phyloP scores from a whole-genome alignment of 495 filamentous ascomycete species.

The Pyronema omphalodes region DNA sequence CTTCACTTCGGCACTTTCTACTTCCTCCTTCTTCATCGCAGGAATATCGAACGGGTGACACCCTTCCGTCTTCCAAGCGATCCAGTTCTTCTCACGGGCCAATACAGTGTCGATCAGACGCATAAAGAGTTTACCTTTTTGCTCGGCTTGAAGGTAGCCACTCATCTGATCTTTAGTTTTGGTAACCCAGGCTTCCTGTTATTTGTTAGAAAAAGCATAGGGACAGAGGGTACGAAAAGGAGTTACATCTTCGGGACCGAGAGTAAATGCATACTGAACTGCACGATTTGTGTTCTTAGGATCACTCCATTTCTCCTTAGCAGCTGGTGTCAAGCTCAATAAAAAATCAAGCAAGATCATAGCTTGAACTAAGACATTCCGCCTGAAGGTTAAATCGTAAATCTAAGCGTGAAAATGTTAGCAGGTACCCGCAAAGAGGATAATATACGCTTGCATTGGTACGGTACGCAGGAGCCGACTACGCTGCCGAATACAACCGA shows the following conservation, averaged over 20 bases:
- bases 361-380: conserved; percentile 85
- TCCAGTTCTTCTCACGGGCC: conserved; percentile 92
- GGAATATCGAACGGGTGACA: conserved; percentile 71
- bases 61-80: conserved; percentile 87
- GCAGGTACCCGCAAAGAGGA: not conserved
- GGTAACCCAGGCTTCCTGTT: conserved; percentile 52
- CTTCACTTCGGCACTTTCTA: conserved; percentile 43
- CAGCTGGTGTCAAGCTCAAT: conserved; percentile 62
- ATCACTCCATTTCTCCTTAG: conserved; percentile 56
- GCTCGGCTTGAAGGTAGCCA: conserved; percentile 55
- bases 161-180: conserved; percentile 55
- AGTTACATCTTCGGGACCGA: conserved; percentile 67
- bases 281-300: conserved; percentile 55
- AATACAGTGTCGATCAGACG: conserved; percentile 92
- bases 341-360: conserved; percentile 89
- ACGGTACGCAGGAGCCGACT: not conserved
- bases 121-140: conserved; percentile 79
- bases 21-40: conserved; percentile 44
- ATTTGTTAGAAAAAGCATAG: conserved; percentile 4
- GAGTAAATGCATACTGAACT: conserved; percentile 57
- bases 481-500: not conserved
- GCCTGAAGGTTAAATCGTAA: conserved; percentile 78
- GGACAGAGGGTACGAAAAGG: not conserved
- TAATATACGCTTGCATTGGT: not conserved
- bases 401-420: conserved; percentile 33